phyloP scores from a whole-genome alignment of 345 rosid genomes.

The thale cress (Arabidopsis thaliana) region DNA sequence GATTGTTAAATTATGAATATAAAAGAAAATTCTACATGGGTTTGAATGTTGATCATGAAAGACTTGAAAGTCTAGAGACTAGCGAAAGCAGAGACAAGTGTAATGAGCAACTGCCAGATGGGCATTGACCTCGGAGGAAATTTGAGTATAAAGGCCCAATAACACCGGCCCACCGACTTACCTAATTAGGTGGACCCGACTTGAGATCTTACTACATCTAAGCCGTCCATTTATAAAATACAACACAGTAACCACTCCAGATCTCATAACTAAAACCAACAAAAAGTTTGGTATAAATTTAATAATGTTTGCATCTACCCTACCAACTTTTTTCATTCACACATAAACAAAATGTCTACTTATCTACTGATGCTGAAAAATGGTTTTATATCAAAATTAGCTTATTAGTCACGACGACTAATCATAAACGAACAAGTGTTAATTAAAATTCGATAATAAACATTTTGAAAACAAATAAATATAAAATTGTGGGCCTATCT shows the following conservation, averaged over 20 bases:
- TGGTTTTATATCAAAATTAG: background rate
- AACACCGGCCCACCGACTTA: constrained; percentile 38
- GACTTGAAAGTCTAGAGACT: background rate
- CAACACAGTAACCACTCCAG: constrained; percentile 36
- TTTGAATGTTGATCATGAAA: background rate
- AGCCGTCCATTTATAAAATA: constrained; percentile 29
- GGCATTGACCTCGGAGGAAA: constrained; percentile 26
- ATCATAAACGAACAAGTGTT: constrained; percentile 5
- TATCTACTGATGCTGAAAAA: constrained; percentile 7
- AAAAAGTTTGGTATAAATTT: constrained; percentile 40
- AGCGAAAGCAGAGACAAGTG: constrained; percentile 18
- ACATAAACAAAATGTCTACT: constrained; percentile 27
- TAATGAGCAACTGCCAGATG: constrained; percentile 21
- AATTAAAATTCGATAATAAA: background rate
- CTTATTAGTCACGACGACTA: background rate
- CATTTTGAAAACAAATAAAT: constrained; percentile 10
- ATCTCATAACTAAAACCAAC: constrained; percentile 41
- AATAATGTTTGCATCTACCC: constrained; percentile 39
- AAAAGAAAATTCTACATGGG: background rate
- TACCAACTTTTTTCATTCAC: constrained; percentile 29
- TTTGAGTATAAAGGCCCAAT: constrained; percentile 16
- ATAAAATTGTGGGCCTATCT: constrained; percentile 6
- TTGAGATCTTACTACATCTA: constrained; percentile 19
- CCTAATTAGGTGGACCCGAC: constrained; percentile 35
- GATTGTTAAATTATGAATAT: constrained; percentile 8